Conservation (phyloP, 129 eudicot species). For the Scalesia atractyloides region DNA sequence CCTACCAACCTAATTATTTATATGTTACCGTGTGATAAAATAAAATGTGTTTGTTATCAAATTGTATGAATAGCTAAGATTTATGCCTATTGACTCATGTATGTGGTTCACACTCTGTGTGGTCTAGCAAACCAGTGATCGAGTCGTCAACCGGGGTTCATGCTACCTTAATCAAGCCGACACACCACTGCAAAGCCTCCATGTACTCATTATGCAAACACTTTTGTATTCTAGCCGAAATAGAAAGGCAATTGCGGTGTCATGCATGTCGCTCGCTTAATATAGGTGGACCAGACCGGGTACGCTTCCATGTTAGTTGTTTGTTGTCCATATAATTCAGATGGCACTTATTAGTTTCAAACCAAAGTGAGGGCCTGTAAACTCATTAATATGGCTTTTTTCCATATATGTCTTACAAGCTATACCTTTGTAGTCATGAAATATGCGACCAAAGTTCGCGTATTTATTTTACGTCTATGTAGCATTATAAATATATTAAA, state of each 20-base stretch:
- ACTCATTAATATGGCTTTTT: too few relatives aligned
- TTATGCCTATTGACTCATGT: background rate
- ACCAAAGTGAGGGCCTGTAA: too few relatives aligned
- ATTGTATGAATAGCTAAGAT: background rate
- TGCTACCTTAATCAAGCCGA: background rate
- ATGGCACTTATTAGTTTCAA: background rate
- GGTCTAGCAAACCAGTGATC: background rate
- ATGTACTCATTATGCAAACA: background rate
- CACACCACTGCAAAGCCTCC: background rate
- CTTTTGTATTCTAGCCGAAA: background rate
- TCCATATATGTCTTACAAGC: too few relatives aligned
- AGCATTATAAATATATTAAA: background rate
- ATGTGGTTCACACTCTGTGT: background rate
- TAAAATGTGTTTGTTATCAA: background rate
- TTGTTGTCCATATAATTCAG: background rate
- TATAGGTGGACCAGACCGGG: background rate
- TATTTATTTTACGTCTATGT: too few relatives aligned
- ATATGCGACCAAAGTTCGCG: too few relatives aligned
- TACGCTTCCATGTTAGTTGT: background rate
- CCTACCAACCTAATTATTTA: constrained; percentile 1
- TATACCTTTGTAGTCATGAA: too few relatives aligned
- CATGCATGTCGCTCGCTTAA: background rate
- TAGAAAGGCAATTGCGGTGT: background rate
- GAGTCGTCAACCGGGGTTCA: background rate
- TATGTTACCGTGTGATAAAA: background rate